phyloP scores from a whole-genome alignment of 169 alveolate genomes.

The Plasmodium ovale region DNA sequence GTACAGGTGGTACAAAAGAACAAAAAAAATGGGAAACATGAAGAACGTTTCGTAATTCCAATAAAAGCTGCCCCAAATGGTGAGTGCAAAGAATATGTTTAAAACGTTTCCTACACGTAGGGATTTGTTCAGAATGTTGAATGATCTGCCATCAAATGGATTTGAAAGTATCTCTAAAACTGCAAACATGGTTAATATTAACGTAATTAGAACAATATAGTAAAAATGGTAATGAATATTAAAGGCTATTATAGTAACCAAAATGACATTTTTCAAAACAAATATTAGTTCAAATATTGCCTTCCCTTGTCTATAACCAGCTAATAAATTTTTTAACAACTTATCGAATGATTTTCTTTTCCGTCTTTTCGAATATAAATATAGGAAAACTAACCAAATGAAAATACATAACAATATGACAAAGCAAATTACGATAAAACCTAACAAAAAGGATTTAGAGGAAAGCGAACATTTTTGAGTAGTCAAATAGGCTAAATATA shows the following conservation, averaged over 20 bases:
- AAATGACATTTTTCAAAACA: slow-evolving; percentile 34
- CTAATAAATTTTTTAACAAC: slow-evolving; percentile 36
- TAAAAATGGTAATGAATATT: slow-evolving; percentile 28
- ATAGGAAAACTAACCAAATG: slow-evolving; percentile 12
- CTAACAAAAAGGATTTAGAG: slow-evolving; percentile 26
- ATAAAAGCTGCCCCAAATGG: slow-evolving; percentile 70
- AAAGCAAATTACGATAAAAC: slow-evolving; percentile 9
- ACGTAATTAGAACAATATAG: slow-evolving; percentile 45
- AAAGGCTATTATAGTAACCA: slow-evolving; percentile 23
- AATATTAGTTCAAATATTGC: slow-evolving; percentile 64
- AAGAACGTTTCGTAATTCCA: slow-evolving; percentile 43
- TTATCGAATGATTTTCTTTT: slow-evolving; percentile 13
- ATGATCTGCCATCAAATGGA: slow-evolving; percentile 73
- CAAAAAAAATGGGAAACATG: slow-evolving; percentile 27
- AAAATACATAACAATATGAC: slow-evolving; percentile 10
- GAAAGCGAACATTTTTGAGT: slow-evolving; percentile 61
- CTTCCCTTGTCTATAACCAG: slow-evolving; percentile 72
- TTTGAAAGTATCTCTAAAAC: slow-evolving; percentile 41
- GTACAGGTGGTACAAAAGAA: slow-evolving; percentile 38
- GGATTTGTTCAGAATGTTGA: slow-evolving; percentile 68
- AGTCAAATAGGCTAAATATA: slow-evolving; percentile 66
- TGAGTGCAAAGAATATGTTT: slow-evolving; percentile 45
- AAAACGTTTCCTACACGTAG: slow-evolving; percentile 37
- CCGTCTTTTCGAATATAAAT: slow-evolving; percentile 43
- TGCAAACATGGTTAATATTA: slow-evolving; percentile 50